Base-by-base conservation (phyloP, 306 rosid genomes). In the Vigna reflexopilosa region DNA sequence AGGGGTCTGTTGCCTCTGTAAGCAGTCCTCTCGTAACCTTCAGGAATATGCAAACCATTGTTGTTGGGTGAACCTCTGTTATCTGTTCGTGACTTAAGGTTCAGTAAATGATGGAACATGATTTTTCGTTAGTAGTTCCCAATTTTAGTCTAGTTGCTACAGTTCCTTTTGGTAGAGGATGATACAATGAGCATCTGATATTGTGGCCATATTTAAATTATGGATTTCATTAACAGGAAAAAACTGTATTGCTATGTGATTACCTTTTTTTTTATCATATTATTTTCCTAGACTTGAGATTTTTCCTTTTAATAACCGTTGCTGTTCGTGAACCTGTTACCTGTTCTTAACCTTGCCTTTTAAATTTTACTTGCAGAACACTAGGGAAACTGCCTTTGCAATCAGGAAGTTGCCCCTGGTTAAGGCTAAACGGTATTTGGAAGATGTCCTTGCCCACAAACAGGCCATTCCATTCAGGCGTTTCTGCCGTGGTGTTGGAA, bases 381-480 rank as follows among this genome's bases (percentile, higher is more conserved):
- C 98, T 1, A 81, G 98, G 82, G 98, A 92, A 56, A 92, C 98
- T 0, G 98, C 98, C 0, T 65, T 58, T 67, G 85, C 98, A 38
- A 91, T 95, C 87, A 85, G 98, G 64, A 95, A 89, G 88, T 56
- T 95, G 81, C 84, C 97, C 14, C 81, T 95, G 82, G 78, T 0
- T 2, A 94, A 94, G 89, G 98, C 98, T 10, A 94, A 92, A 83
- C 85, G 94, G 63, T 95, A 95, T 65, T 80, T 92, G 85, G 98
- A 95, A 79, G 98, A 92, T 76, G 98, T 95, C 56, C 78, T 90
- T 2, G 98, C 83, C 11, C 98, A 95, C 90, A 95, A 95, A 75
- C 98, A 95, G 42, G 98, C 98, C 65, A 95, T 95, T 50, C 98
- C 98, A 14, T 95, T 95, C 81, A 78, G 98, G 54, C 88, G 97